Evolutionary conservation across 192 early-diverging fungal genomes (phyloP), one percentile per base, ranked within the genome.

Genomic region (Podila minutissima): DNA sequence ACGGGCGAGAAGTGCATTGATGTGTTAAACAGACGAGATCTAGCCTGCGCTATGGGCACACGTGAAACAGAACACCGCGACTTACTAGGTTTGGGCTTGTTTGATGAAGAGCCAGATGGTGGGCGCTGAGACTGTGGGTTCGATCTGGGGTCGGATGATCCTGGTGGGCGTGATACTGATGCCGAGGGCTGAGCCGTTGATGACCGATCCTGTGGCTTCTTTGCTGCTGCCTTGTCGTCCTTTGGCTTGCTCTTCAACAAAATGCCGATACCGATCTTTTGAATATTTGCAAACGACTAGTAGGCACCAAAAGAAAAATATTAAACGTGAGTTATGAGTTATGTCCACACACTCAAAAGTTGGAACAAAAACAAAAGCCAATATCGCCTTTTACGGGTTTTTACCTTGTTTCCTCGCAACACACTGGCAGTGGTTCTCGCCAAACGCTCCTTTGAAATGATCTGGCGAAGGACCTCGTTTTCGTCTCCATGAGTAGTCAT

Each of bases 391-490:
- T 64, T 29, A 29, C 17, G n/a, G 28, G 1, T 59, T n/a, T n/a
- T n/a, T 71, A 83, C 79, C 75, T 88, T 88, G 31, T 72, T 82
- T 37, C 85, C 85, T 22, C 73, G 74, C 66, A 88, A 79, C 41
- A 86, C 74, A 26, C 79, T 83, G 20, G 74, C 67, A 3, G 82
- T 82, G 32, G 87, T 86, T 33, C 69, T 72, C 20, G 84, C 70
- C 48, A 85, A 70, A 35, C 83, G 77, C 50, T 88, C 87, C 24
- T 72, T 83, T 5, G 73, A 63, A 8, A 81, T 67, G 20, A 85
- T 79, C 11, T 75, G 59, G 7, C 82, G 74, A n/a, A 88, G 70
- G 28, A 82, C 64, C 24, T 78, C 83, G n/a, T 64, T 66, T 35
- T 81, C 82, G 62, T 86, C 77, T 7, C 53, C 29, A 64, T 67